Percentiles rank a stretch among this genome's conserved stretches.
phyloP scores from a whole-genome alignment of 495 filamentous ascomycete species.

The Aspergillus sclerotioniger region DNA sequence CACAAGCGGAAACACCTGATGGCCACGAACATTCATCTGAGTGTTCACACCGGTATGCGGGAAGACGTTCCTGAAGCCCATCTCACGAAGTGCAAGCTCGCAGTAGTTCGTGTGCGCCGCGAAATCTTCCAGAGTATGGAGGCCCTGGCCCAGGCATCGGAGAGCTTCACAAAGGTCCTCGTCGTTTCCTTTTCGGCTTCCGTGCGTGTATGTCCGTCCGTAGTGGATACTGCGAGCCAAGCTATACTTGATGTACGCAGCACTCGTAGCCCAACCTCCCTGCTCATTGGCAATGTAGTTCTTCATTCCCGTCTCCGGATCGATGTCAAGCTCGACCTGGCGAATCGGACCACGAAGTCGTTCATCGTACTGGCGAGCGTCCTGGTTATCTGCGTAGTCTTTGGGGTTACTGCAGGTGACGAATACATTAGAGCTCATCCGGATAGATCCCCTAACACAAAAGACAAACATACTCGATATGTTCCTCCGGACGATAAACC shows the following conservation, averaged over 20 bases:
- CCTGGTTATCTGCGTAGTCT: conserved; percentile 84
- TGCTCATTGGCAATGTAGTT: conserved; percentile 95
- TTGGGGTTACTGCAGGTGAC: conserved; percentile 61
- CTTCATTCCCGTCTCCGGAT: conserved; percentile 89
- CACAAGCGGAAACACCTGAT: conserved; percentile 78
- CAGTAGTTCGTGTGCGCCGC: conserved; percentile 94
- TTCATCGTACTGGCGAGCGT: conserved; percentile 82
- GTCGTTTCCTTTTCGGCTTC: conserved; percentile 67
- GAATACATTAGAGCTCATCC: neutral
- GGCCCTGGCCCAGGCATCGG: conserved; percentile 80
- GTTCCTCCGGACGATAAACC: conserved; percentile 91
- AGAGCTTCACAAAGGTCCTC: conserved; percentile 88
- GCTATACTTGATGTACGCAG: conserved; percentile 86
- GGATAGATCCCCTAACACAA: neutral
- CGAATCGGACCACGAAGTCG: conserved; percentile 76
- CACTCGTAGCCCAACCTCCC: conserved; percentile 80
- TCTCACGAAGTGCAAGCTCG: conserved; percentile 81
- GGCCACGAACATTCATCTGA: conserved; percentile 69
- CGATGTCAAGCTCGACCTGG: conserved; percentile 75
- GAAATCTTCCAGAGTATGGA: conserved; percentile 95
- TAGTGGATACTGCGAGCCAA: conserved; percentile 84
- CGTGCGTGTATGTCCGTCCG: conserved; percentile 79
- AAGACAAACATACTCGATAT: conserved; percentile 61
- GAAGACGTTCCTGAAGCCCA: conserved; percentile 80
- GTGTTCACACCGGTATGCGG: conserved; percentile 76